phyloP scores from a whole-genome alignment of 768 basidiomycete species.

The Suillus occidentalis region DNA sequence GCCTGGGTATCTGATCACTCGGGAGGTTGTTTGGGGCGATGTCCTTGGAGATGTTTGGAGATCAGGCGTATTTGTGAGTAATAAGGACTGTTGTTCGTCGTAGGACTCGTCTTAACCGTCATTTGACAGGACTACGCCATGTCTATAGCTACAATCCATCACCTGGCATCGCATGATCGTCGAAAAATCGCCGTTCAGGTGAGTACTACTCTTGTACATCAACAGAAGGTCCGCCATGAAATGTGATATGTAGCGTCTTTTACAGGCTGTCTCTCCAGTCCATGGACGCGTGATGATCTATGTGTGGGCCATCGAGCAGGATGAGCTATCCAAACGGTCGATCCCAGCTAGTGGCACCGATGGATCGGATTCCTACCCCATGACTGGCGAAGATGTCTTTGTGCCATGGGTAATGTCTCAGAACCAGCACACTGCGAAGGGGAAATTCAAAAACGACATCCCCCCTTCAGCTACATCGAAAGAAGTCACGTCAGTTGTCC shows the following conservation, averaged over 20 bases:
- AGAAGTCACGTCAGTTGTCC: background rate
- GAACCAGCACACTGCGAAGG: conserved; percentile 22
- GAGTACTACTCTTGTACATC: conserved; percentile 8
- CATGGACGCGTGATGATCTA: conserved; percentile 88
- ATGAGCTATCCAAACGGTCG: conserved; percentile 73
- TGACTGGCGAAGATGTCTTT: conserved; percentile 74
- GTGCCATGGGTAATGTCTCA: conserved; percentile 81
- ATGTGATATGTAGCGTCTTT: conserved; percentile 46
- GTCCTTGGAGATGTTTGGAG: conserved; percentile 76
- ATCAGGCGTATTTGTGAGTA: conserved; percentile 73
- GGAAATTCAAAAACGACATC: conserved; percentile 13
- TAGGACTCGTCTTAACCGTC: background rate
- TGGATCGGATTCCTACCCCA: conserved; percentile 17
- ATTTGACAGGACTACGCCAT: conserved; percentile 86
- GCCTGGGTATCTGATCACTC: conserved; percentile 24
- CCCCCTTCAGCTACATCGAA: conserved; percentile 2
- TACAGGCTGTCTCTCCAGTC: conserved; percentile 60
- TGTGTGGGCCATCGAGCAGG: conserved; percentile 97
- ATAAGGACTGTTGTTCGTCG: background rate
- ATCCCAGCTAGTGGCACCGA: conserved; percentile 39
- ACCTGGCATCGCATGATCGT: conserved; percentile 79
- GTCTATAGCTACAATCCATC: conserved; percentile 97
- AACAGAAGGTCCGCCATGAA: background rate
- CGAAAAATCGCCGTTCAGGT: conserved; percentile 77
- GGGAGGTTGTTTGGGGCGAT: conserved; percentile 83